Evolutionary conservation across 768 basidiomycete genomes (phyloP), one percentile per base, ranked within the genome.

Genomic region (Floccularia luteovirens): DNA sequence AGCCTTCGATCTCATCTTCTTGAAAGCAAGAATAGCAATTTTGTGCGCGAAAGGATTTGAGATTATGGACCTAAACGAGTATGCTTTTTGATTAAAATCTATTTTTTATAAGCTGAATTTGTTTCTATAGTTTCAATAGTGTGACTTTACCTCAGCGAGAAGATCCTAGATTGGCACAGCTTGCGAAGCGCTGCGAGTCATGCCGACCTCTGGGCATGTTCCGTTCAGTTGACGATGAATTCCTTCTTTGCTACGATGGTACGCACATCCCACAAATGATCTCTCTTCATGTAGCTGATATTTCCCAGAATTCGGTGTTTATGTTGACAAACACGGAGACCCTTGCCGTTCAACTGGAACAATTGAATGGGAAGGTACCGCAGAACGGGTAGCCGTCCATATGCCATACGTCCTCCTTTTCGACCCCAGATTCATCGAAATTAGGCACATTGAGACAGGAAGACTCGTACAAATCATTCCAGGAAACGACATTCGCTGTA

Each of bases 11-110:
- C 68, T 96, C 32, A 81, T 91, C 45, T 98, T 97, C 73, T 67
- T 97, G 42, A 92, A 93, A 57, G 86, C 87, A 6, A 88, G 86
- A 62, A 87, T 99, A 45, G 92, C 88, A 3, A 87, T 99, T 43
- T 73, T 96, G 22, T 93, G 93, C 50, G 81, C 87, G 0, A 90
- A 89, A 54, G 92, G 93, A 30, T 96, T 97, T 51, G 93, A 97
- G 59, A 94, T 97, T 51, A 97, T 98, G 87, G 90, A 97, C 50
- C 73, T 97, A 30, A 79, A 81, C 16, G 89, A 93, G 88, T 94
- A 65, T 32, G 86, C 11, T 36, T 35, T 31, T 21, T 16, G n/a
- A 22, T 3, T 27, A 13, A n/a, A 2, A 10, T 34, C 20, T n/a
- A 30, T 30, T 39, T 41, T 12, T 1, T 8, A 3, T 13, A 28